Conservation (phyloP, 306 rosid species). For the Prinsepia uniflora region DNA sequence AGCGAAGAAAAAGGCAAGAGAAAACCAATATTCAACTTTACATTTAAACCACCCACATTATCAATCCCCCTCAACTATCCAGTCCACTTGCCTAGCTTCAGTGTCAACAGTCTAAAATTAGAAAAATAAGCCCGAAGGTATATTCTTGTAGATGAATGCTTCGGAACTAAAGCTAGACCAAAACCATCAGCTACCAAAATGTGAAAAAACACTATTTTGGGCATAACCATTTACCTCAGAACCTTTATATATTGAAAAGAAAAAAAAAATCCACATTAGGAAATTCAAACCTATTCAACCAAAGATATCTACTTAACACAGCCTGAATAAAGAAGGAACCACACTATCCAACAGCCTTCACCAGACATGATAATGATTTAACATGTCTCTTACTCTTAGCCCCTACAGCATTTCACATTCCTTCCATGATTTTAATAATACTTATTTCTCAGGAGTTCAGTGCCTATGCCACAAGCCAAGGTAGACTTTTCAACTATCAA, state of each 20-base stretch:
- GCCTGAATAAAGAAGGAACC: background rate
- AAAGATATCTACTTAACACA: background rate
- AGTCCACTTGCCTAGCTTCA: background rate
- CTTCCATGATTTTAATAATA: background rate
- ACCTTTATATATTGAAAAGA: background rate
- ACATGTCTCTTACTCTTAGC: background rate
- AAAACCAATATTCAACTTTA: background rate
- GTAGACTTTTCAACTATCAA: background rate
- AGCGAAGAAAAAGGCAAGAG: background rate
- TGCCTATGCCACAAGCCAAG: background rate
- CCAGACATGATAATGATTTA: background rate
- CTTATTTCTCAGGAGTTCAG: background rate
- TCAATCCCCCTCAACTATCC: background rate
- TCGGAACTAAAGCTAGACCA: too few relatives aligned
- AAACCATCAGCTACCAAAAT: background rate
- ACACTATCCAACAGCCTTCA: background rate
- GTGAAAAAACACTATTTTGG: background rate
- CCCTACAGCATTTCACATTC: background rate
- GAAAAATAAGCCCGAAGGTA: background rate
- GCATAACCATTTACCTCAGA: background rate
- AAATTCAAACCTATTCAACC: background rate
- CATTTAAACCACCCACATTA: background rate
- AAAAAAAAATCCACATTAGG: background rate
- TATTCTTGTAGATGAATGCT: background rate
- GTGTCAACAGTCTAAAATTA: background rate